Evolutionary conservation across 345 rosid genomes (phyloP).

Genomic region (Carallia pectinifolia): DNA sequence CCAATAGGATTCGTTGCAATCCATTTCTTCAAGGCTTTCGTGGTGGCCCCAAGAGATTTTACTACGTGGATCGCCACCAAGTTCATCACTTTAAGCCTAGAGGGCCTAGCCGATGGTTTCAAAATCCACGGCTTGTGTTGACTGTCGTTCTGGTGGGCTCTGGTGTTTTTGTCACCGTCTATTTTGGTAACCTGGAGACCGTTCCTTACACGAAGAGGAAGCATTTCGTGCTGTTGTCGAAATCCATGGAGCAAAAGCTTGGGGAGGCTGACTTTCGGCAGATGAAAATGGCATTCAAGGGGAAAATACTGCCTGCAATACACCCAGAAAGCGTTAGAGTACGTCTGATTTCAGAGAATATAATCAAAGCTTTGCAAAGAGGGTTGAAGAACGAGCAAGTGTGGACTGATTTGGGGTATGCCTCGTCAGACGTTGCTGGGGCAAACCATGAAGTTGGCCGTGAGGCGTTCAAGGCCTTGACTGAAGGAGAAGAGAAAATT

Average conservation of each 20-base stretch:
- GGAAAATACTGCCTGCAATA: conserved; percentile 68
- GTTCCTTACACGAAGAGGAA: conserved; percentile 82
- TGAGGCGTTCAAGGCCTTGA: conserved; percentile 47
- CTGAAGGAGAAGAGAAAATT: conserved; percentile 27
- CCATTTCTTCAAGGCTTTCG: conserved; percentile 12
- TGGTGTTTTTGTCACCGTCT: conserved; percentile 53
- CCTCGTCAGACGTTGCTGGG: conserved; percentile 39
- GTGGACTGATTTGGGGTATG: conserved; percentile 75
- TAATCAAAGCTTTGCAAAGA: conserved; percentile 74
- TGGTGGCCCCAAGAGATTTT: conserved; percentile 44
- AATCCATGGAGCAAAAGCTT: conserved; percentile 53
- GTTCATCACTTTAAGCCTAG: conserved; percentile 72
- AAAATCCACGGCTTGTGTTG: conserved; percentile 56
- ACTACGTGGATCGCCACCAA: conserved; percentile 64
- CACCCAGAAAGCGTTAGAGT: conserved; percentile 85
- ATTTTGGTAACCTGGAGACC: conserved; percentile 69
- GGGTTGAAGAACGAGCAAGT: conserved; percentile 68
- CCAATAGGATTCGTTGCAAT: conserved; percentile 18
- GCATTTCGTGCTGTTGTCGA: conserved; percentile 75
- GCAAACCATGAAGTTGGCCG: conserved; percentile 31
- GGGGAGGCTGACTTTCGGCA: conserved; percentile 72
- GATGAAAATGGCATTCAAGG: conserved; percentile 53
- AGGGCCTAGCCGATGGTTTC: conserved; percentile 62
- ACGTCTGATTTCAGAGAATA: conserved; percentile 61
- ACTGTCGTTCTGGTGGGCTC: conserved; percentile 56